Base-by-base conservation (phyloP, 176 grass and related monocot species). In the Alopecurus myosuroides region DNA sequence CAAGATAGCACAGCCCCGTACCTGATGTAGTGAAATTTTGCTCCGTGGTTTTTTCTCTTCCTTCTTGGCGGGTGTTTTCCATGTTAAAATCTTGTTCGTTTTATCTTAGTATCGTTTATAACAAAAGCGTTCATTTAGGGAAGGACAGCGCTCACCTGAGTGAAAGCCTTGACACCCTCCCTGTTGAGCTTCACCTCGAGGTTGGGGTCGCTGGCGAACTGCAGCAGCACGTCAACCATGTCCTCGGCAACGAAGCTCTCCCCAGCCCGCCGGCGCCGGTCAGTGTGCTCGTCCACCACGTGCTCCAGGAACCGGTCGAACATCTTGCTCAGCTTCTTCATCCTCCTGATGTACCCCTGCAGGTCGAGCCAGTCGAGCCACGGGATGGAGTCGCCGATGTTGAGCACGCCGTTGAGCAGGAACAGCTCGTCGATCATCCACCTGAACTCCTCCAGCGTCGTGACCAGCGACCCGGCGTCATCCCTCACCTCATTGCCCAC, bases 331-430 rank as follows among this genome's bases (percentile, higher is more conserved):
- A 97, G 22, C 76, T 67, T 92, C 89, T 97, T 97, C 94, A 94
- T 97, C 86, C 92, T 31, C 88, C 28, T 85, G 42, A 97, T 87
- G 57, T 97, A 97, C 3, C 94, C 92, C 61, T 97, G 94, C 66
- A 97, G 53, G 76, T 97, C 94, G 13, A 97, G 45, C 82, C 89
- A 90, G 60, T 92, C 80, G 1, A 97, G 84, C 92, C 92, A 92
- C 4, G 94, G 94, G 64, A 97, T 97, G n/a, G 89, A 94, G 76
- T 97, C 94, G 30, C 94, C 92, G 76, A 97, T 97, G 89, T 94
- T 97, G 58, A 97, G 73, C 70, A 94, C 92, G 1, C 94, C 94
- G 57, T 94, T 94, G 19, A 97, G 90, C 42, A 97, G 80, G 86
- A 97, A 97, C 57, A 94, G 70, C 85, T 97, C 94, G 58, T 94